Evolutionary conservation across 2,329 filamentous ascomycete genomes (phyloP).

Genomic region (Emergomyces orientalis): DNA sequence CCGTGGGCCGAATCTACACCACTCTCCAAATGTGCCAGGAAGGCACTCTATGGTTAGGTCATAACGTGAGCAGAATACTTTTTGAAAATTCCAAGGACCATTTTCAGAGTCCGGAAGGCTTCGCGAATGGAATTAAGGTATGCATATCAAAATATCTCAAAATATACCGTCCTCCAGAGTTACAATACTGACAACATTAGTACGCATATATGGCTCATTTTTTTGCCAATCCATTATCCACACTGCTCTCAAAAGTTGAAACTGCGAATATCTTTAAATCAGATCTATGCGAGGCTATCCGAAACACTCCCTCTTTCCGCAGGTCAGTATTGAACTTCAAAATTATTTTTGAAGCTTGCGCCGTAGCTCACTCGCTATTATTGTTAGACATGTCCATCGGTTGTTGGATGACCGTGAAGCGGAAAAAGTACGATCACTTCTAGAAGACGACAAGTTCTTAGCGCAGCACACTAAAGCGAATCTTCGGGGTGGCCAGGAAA

Average conservation of each 20-base stretch:
- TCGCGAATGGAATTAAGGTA: slow-evolving; percentile 46
- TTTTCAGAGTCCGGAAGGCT: slow-evolving; percentile 49
- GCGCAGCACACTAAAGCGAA: slow-evolving; percentile 33
- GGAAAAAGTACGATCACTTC: slow-evolving; percentile 34
- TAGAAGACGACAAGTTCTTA: slow-evolving; percentile 44
- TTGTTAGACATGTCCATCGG: slow-evolving; percentile 33
- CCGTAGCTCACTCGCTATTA: not conserved
- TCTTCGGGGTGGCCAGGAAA: slow-evolving; percentile 32
- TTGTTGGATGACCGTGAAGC: slow-evolving; percentile 30
- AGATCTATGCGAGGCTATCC: slow-evolving; percentile 46
- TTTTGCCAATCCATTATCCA: slow-evolving; percentile 50
- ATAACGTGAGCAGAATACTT: slow-evolving; percentile 42
- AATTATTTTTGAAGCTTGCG: not conserved
- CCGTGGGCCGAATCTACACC: slow-evolving; percentile 35
- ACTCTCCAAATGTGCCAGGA: slow-evolving; percentile 28
- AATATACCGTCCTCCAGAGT: not conserved
- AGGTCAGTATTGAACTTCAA: slow-evolving; percentile 23
- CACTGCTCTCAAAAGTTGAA: slow-evolving; percentile 36
- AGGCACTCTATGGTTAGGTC: slow-evolving; percentile 43
- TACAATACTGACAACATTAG: slow-evolving; percentile 27
- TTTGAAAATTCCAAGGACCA: slow-evolving; percentile 51
- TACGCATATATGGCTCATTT: slow-evolving; percentile 57
- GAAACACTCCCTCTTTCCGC: slow-evolving; percentile 50
- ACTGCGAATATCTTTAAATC: slow-evolving; percentile 22
- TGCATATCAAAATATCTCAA: not conserved